These are phyloP conservation scores for Clathrus columnatus DNA, from an alignment of 768 basidiomycete genomes.

Conservation along the genomic window DNA sequence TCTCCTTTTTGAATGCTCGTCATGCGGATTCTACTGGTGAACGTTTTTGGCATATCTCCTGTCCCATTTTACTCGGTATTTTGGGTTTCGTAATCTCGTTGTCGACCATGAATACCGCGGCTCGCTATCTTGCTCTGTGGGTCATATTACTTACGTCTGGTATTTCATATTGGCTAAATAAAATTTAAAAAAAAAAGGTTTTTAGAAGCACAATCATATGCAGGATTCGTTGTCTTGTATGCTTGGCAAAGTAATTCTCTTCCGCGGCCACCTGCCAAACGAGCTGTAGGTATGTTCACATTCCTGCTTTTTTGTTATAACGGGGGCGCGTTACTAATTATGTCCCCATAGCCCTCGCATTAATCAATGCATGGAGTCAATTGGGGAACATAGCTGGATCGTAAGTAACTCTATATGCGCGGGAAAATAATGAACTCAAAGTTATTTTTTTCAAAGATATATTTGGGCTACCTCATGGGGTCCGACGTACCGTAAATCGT, in stretches of 20 bases:
- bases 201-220: constrained; percentile 20
- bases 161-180: no score
- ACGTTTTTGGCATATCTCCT: constrained; percentile 30
- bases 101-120: constrained; percentile 21
- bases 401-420: constrained; percentile 16
- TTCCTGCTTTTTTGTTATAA: not conserved
- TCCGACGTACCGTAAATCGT: constrained; percentile 24
- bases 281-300: constrained; percentile 21
- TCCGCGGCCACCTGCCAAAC: constrained; percentile 35
- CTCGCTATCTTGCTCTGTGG: constrained; percentile 22
- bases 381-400: constrained; percentile 37
- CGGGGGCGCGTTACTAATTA: not conserved
- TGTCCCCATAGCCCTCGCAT: constrained; percentile 22
- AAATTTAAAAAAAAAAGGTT: no score
- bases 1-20: constrained; percentile 26
- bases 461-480: constrained; percentile 17
- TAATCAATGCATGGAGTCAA: constrained; percentile 32
- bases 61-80: constrained; percentile 26
- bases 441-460: constrained; percentile 7
- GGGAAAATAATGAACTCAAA: not conserved
- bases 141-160: not conserved
- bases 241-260: constrained; percentile 28
- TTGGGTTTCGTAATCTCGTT: constrained; percentile 27
- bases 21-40: constrained; percentile 35
- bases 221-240: constrained; percentile 26